Percentiles rank a stretch among this genome's conserved stretches.
phyloP scores from a whole-genome alignment of 2,329 filamentous ascomycete species.

The Blumeria graminis region DNA sequence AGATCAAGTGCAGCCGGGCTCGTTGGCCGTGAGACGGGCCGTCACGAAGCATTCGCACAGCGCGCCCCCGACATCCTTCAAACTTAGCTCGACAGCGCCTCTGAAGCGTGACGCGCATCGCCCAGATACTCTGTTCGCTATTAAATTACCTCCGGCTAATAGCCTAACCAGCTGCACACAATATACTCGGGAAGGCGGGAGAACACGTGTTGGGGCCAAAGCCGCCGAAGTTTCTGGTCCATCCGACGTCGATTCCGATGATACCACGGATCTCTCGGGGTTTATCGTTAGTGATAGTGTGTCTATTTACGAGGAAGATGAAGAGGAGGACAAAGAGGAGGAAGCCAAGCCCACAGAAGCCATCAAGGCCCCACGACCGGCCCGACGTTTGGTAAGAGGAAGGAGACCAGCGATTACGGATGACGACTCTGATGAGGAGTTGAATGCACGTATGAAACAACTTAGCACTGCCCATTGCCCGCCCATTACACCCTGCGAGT shows the following conservation, averaged over 20 bases:
- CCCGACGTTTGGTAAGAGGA: conserved; percentile 11
- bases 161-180: no score
- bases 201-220: no score
- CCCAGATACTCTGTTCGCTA: no score
- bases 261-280: conserved; percentile 10
- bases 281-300: conserved; percentile 13
- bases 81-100: no score
- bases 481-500: not conserved
- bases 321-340: not conserved
- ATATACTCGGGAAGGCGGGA: no score
- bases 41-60: no score
- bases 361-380: conserved; percentile 6
- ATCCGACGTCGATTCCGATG: conserved; percentile 2
- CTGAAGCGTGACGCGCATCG: no score
- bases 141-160: no score
- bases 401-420: conserved; percentile 4
- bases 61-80: no score
- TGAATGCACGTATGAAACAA: conserved; percentile 6
- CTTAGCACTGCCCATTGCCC: not conserved
- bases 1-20: no score
- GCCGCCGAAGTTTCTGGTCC: no score
- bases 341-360: conserved; percentile 6
- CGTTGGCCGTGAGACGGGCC: no score
- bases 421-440: conserved; percentile 5
- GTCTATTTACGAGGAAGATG: conserved; percentile 7